Conservation (phyloP, 2,329 filamentous ascomycete species). For the Plenodomus tracheiphilus region DNA sequence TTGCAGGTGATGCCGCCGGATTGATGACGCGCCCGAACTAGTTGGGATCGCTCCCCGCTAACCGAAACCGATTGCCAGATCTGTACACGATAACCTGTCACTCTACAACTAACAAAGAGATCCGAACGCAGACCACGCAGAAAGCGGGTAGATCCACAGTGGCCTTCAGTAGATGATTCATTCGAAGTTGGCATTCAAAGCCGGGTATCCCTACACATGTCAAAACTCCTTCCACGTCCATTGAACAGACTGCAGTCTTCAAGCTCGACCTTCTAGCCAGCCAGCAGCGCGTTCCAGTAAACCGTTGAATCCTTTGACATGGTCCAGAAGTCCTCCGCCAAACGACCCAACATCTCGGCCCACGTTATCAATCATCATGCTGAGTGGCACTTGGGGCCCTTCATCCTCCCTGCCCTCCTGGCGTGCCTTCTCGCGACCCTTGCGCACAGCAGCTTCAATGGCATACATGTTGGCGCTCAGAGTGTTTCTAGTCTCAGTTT, state of each 20-base stretch:
- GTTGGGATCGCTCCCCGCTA: no score
- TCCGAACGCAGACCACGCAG: no score
- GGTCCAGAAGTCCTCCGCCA: slow-evolving; percentile 38
- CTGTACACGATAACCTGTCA: no score
- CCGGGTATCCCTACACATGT: background rate
- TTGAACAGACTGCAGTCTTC: background rate
- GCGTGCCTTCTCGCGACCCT: slow-evolving; percentile 36
- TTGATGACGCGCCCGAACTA: no score
- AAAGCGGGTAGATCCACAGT: no score
- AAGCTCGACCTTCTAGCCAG: slow-evolving; percentile 41
- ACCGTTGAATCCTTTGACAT: slow-evolving; percentile 39
- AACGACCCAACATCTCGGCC: slow-evolving; percentile 31
- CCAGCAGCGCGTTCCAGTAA: slow-evolving; percentile 38
- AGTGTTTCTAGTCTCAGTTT: slow-evolving; percentile 27
- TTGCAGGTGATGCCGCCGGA: no score
- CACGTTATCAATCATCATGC: slow-evolving; percentile 36
- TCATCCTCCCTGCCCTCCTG: slow-evolving; percentile 36
- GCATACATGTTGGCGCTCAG: slow-evolving; percentile 40
- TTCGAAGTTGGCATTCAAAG: slow-evolving; percentile 6
- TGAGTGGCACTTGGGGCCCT: slow-evolving; percentile 36
- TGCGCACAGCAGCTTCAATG: slow-evolving; percentile 42
- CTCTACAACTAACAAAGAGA: no score
- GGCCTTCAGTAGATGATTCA: background rate
- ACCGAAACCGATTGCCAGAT: no score
- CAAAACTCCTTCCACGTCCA: background rate